Percentiles rank a stretch among this genome's conserved stretches.
These are phyloP conservation scores for Arbutus unedo DNA, from an alignment of 148 eudicot species.

Conservation along the genomic window DNA sequence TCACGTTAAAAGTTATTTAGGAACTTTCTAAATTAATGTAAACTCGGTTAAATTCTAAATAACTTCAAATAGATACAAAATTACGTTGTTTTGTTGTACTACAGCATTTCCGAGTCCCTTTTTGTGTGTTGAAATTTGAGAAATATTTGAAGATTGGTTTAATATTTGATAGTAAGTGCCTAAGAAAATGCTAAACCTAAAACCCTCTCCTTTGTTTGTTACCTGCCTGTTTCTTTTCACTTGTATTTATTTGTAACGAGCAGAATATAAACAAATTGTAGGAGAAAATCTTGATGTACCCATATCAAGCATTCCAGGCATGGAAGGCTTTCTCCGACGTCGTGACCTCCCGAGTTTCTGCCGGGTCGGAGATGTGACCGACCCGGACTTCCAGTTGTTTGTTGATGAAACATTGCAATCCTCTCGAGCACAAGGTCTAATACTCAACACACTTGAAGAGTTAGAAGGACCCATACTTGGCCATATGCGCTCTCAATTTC, in stretches of 20 bases:
- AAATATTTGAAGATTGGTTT: too few species aligned
- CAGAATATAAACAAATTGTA: not conserved
- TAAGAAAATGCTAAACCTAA: too few species aligned
- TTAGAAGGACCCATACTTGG: slow-evolving; percentile 15
- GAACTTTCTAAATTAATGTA: too few species aligned
- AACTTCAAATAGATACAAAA: too few species aligned
- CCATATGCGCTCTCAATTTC: not conserved
- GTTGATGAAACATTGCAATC: not conserved
- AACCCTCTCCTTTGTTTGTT: not conserved
- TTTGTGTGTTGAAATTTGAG: too few species aligned
- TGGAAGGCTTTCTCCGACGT: slow-evolving; percentile 7
- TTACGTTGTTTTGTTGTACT: too few species aligned
- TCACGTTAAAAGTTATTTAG: too few species aligned
- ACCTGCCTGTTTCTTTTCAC: not conserved
- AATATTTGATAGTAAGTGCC: too few species aligned
- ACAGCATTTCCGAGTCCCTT: too few species aligned
- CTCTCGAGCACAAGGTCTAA: slow-evolving; percentile 10
- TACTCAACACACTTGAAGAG: slow-evolving; percentile 14
- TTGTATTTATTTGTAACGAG: not conserved
- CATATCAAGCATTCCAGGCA: slow-evolving; percentile 8
- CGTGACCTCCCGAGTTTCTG: slow-evolving; percentile 16
- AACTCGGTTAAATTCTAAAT: too few species aligned
- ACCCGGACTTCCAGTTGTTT: not conserved
- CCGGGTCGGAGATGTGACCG: slow-evolving; percentile 1
- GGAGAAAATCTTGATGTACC: not conserved